Base-by-base conservation (phyloP, 208 protist species). In the Strigomonas culicis region DNA sequence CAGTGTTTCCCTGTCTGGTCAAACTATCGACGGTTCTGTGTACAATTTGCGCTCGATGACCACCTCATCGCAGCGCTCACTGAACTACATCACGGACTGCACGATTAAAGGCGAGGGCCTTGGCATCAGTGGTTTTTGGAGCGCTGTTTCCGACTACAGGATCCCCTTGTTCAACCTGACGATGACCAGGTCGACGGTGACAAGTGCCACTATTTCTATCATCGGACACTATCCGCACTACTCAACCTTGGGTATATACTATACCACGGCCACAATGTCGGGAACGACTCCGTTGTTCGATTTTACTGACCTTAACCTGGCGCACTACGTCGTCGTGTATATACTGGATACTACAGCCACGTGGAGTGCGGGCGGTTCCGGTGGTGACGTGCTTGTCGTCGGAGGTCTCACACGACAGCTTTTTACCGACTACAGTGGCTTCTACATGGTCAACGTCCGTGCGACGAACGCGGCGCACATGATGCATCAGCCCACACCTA, bases 321-420 rank as follows among this genome's bases (percentile, higher is more conserved):
- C 3, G 17, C 7, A 58, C 30, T 17, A 34, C n/a, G 52, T 58
- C 13, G 52, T 58, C 13, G 21, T 58, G 21, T 32, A 21, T 22
- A 58, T 58, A 17, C 52, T 68, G 1, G 27, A 15, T n/a, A 51
- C 60, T 6, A 65, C 21, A 21, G 63, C 63, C 10, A 43, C 50
- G 25, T 32, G 28, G 41, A 19, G 4, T n/a, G 4, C 4, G 10
- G 32, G 13, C 21, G 51, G 39, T 10, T 17, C 2, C 4, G 36
- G 30, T 4, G 44, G 32, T 47, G 62, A n/a, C 7, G 52, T 58
- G 2, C 52, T 58, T 28, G 3, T 28, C 27, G 6, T 58, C 27
- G 52, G 21, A 11, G 52, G 30, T 13, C 3, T 4, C 17, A 31
- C 7, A 32, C 52, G 17, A 4, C 4, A 4, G 6, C 52, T 31